These are phyloP conservation scores for Dioscorea alata DNA, from an alignment of 106 monocot species.

Conservation along the genomic window DNA sequence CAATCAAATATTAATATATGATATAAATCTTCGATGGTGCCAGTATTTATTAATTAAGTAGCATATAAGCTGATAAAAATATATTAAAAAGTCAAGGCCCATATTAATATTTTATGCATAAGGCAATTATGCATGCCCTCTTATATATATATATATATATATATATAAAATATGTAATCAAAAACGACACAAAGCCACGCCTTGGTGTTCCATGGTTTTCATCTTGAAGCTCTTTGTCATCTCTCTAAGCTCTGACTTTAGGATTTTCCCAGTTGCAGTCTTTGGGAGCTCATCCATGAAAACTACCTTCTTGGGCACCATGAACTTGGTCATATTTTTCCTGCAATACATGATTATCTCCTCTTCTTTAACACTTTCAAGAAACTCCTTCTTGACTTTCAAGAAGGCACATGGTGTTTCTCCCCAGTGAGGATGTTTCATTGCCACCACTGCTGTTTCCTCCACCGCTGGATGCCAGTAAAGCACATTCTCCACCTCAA, in stretches of 20 bases:
- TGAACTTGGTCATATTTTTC: constrained; percentile 40
- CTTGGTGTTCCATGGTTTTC: too few species aligned
- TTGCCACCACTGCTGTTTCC: constrained; percentile 28
- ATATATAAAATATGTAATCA: too few species aligned
- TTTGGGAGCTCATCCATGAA: constrained; percentile 56
- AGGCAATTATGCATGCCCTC: too few species aligned
- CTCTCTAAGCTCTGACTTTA: constrained; percentile 48
- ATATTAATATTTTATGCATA: too few species aligned
- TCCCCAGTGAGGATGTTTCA: constrained; percentile 26
- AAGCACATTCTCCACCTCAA: constrained; percentile 44
- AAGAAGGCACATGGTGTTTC: constrained; percentile 32
- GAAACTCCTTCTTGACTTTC: constrained; percentile 6
- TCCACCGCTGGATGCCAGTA: constrained; percentile 23
- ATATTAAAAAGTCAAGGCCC: too few species aligned
- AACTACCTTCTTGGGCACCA: constrained; percentile 73
- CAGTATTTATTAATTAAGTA: too few species aligned
- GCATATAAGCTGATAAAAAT: too few species aligned
- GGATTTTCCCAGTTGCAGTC: constrained; percentile 40
- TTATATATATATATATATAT: too few species aligned
- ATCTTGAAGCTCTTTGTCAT: constrained; percentile 4
- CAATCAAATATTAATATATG: too few species aligned
- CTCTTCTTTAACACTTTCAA: constrained; percentile 7
- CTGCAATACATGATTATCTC: constrained; percentile 44
- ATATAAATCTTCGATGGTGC: too few species aligned
- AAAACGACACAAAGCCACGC: too few species aligned